Evolutionary conservation across 2,329 filamentous ascomycete species (phyloP).

Genomic region (Mollisiaceae sp.): DNA sequence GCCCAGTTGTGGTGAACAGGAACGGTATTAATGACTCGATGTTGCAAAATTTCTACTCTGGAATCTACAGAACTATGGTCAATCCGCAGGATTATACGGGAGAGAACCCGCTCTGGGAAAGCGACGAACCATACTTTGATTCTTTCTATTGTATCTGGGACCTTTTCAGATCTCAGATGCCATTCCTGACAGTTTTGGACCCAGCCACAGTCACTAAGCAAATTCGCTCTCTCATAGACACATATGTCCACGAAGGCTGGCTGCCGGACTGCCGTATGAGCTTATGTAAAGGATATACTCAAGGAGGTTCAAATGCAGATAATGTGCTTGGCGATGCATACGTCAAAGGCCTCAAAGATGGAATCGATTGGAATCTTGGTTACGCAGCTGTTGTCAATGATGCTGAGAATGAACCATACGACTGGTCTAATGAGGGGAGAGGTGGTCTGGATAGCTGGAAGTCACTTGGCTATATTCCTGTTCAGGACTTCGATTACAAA

Average conservation of each 20-base stretch:
- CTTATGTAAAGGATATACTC: conserved; percentile 75
- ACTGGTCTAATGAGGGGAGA: conserved; percentile 73
- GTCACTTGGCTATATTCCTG: conserved; percentile 70
- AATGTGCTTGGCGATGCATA: conserved; percentile 71
- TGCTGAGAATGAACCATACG: conserved; percentile 54
- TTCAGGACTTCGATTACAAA: conserved; percentile 67
- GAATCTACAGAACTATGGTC: conserved; percentile 72
- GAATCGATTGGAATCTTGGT: conserved; percentile 71
- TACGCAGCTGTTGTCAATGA: conserved; percentile 76
- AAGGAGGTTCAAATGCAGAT: conserved; percentile 78
- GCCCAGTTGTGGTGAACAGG: conserved; percentile 57
- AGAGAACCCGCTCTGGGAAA: conserved; percentile 72
- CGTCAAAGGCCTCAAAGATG: conserved; percentile 66
- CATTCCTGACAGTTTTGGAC: conserved; percentile 72
- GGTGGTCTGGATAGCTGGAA: conserved; percentile 78
- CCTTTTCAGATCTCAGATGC: conserved; percentile 70
- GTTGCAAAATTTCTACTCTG: conserved; percentile 70
- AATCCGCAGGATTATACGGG: conserved; percentile 76
- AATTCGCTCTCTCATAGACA: conserved; percentile 75
- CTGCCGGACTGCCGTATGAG: conserved; percentile 58
- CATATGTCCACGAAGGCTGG: conserved; percentile 66
- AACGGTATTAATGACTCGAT: conserved; percentile 58
- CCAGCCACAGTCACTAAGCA: conserved; percentile 66
- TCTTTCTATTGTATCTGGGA: conserved; percentile 78
- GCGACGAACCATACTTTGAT: conserved; percentile 73